Evolutionary conservation across 2,329 filamentous ascomycete species (phyloP).

Genomic region (Ophiostoma australiae): DNA sequence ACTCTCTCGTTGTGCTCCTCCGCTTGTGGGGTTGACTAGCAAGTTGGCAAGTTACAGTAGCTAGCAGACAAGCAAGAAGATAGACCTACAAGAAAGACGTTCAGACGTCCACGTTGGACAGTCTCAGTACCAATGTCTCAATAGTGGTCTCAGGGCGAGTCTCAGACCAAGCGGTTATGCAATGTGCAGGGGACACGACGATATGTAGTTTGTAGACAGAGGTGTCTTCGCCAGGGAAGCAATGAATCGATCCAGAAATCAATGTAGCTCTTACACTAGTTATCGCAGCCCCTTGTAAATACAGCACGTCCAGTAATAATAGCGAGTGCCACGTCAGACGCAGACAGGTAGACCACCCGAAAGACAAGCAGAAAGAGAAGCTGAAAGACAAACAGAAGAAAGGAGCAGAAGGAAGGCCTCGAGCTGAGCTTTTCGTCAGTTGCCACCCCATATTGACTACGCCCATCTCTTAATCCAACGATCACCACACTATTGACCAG

Average conservation of each 20-base stretch:
- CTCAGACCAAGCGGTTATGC: not conserved
- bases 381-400: not conserved
- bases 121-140: not conserved
- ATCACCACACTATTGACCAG: too few species aligned
- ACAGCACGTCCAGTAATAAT: not conserved
- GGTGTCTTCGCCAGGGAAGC: not conserved
- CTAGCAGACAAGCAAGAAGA: not conserved
- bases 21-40: not conserved
- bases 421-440: not conserved
- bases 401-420: not conserved
- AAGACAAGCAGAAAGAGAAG: not conserved
- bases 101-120: not conserved
- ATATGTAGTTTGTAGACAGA: not conserved
- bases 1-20: not conserved
- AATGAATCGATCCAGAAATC: not conserved
- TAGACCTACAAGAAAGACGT: not conserved
- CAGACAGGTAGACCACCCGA: not conserved
- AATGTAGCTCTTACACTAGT: not conserved
- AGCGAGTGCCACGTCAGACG: not conserved
- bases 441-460: not conserved
- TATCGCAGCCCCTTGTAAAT: not conserved
- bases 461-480: too few species aligned
- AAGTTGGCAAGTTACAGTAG: too few species aligned
- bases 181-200: not conserved
- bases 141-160: not conserved